Evolutionary conservation across 2,329 filamentous ascomycete genomes (phyloP).

Genomic region (Venturia effusa): DNA sequence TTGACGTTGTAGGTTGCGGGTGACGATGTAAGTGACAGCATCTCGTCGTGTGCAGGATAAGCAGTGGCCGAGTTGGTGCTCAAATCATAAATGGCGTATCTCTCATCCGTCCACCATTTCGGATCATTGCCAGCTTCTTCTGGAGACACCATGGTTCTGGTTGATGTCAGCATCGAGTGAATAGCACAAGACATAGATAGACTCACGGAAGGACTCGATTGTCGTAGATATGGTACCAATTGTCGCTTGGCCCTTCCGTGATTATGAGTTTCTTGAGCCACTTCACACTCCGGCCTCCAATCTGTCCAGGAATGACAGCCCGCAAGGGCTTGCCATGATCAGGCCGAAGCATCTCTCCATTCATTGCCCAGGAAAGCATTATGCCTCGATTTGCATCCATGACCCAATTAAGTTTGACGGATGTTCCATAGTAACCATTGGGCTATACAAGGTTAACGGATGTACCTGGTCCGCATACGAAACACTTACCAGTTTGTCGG

Average conservation of each 20-base stretch:
- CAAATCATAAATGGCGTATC: constrained; percentile 87
- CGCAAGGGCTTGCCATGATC: constrained; percentile 81
- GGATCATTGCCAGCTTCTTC: constrained; percentile 65
- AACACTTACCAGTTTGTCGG: constrained; percentile 57
- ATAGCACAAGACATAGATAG: neutral
- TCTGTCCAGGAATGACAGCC: constrained; percentile 79
- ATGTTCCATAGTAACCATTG: constrained; percentile 83
- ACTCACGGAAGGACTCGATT: constrained; percentile 69
- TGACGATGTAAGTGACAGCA: constrained; percentile 39
- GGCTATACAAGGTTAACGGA: constrained; percentile 37
- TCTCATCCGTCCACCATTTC: constrained; percentile 76
- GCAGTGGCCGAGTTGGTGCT: constrained; percentile 77
- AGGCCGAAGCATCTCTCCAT: constrained; percentile 66
- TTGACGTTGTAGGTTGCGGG: constrained; percentile 51
- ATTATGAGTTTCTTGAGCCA: constrained; percentile 78
- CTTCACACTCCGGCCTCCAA: constrained; percentile 85
- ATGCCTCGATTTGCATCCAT: constrained; percentile 75
- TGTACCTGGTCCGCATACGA: neutral
- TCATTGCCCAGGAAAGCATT: constrained; percentile 85
- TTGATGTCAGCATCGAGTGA: constrained; percentile 9
- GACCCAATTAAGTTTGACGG: constrained; percentile 77
- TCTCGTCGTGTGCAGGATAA: constrained; percentile 70
- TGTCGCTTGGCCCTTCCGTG: constrained; percentile 69
- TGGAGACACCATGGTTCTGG: constrained; percentile 64
- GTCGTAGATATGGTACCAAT: constrained; percentile 94